Evolutionary conservation across 768 basidiomycete genomes (phyloP).

Genomic region (Mycena sanguinolenta): DNA sequence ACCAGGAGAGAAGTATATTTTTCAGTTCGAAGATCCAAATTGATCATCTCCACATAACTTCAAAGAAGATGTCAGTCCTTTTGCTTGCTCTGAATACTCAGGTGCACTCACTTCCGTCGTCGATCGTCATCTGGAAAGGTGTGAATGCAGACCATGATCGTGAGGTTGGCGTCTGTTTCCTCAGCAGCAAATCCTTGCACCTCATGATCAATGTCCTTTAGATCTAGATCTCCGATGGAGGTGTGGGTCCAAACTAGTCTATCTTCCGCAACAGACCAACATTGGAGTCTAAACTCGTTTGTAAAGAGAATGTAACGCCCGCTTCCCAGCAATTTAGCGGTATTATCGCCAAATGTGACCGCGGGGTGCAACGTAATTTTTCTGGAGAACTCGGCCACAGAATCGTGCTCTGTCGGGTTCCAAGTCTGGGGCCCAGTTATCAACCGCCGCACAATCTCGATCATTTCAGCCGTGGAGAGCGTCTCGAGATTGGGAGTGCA

Average conservation of each 20-base stretch:
- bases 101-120: neutral
- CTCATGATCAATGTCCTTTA: neutral
- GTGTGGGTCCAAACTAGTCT: conserved; percentile 1
- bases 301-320: conserved; percentile 24
- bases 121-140: neutral
- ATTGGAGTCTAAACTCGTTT: conserved; percentile 5
- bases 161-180: neutral
- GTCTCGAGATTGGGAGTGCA: too few species aligned
- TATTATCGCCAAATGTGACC: neutral
- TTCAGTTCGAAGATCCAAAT: neutral
- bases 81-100: too few species aligned
- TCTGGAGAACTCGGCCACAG: too few species aligned
- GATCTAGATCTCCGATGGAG: neutral
- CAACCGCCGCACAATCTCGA: too few species aligned
- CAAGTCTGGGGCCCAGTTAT: too few species aligned
- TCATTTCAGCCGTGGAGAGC: too few species aligned
- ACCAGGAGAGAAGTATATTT: neutral
- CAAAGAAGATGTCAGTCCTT: too few species aligned
- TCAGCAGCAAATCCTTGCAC: conserved; percentile 15
- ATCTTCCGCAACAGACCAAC: conserved; percentile 19
- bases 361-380: too few species aligned
- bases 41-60: neutral
- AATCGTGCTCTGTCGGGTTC: too few species aligned
- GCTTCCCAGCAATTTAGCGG: conserved; percentile 16
- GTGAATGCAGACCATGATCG: neutral